Percentiles rank a stretch among this genome's conserved stretches.
Conservation (phyloP, 345 rosid species). For the Gossypium bickii region DNA sequence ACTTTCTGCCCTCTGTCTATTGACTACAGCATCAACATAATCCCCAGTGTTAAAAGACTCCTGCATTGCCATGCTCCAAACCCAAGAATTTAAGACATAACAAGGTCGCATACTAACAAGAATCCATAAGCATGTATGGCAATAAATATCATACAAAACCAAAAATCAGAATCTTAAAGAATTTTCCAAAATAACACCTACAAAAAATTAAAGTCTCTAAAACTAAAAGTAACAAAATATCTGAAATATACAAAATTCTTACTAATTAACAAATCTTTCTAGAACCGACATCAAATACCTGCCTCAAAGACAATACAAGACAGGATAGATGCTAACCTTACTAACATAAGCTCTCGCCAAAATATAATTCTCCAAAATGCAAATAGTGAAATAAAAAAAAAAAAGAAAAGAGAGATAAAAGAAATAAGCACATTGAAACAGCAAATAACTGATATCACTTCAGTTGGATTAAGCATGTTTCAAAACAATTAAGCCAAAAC, state of each 20-base stretch:
- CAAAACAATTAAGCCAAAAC: not conserved
- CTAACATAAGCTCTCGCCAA: not conserved
- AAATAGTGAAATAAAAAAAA: not conserved
- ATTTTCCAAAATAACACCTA: not conserved
- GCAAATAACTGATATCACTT: not conserved
- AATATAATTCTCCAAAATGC: not conserved
- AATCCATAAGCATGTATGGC: not conserved
- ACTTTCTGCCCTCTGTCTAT: conserved; percentile 42
- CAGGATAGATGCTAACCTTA: not conserved
- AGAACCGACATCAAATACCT: not conserved
- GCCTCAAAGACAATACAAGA: not conserved
- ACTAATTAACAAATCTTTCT: not conserved
- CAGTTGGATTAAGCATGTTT: not conserved
- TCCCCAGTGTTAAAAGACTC: conserved; percentile 47
- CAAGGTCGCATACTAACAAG: not conserved
- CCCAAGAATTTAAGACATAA: not conserved
- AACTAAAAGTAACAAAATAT: not conserved
- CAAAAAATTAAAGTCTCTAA: not conserved
- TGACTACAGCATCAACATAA: conserved; percentile 44
- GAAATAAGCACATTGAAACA: not conserved
- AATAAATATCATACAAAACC: not conserved
- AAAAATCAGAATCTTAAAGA: not conserved
- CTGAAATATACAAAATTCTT: not conserved
- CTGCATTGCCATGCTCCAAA: conserved; percentile 16
- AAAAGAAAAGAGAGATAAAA: not conserved